Evolutionary conservation across 805 yeast species (phyloP).

Genomic region (Teunomyces funiuensis): DNA sequence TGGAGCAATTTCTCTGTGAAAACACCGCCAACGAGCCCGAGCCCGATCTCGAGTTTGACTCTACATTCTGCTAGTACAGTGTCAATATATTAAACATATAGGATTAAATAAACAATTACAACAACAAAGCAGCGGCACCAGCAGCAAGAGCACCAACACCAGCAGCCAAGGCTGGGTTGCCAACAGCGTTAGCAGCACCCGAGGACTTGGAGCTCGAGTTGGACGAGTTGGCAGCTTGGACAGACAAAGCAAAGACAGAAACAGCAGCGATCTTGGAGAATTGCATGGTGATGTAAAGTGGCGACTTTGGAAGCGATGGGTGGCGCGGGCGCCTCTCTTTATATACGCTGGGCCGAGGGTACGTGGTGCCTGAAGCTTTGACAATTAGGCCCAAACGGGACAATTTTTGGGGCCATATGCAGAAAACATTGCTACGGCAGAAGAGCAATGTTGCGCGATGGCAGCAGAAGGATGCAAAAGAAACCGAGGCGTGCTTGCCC

Average conservation of each 20-base stretch:
- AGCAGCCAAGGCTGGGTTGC: conserved; percentile 9
- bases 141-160: conserved; percentile 14
- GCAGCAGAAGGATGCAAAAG: too few relatives aligned
- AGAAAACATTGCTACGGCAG: too few relatives aligned
- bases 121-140: conserved; percentile 12
- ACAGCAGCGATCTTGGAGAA: conserved; percentile 18
- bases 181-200: conserved; percentile 16
- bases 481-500: too few relatives aligned
- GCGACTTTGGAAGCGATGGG: too few relatives aligned
- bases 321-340: background rate
- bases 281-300: conserved; percentile 17
- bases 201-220: conserved; percentile 13
- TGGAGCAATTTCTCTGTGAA: background rate
- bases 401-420: background rate
- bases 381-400: background rate
- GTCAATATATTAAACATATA: background rate
- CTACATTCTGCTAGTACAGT: background rate
- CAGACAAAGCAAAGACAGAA: conserved; percentile 20
- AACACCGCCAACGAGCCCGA: background rate
- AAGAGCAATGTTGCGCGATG: too few relatives aligned
- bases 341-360: background rate
- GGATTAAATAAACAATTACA: conserved; percentile 1
- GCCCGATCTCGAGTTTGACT: background rate
- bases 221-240: conserved; percentile 22
- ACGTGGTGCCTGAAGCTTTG: background rate